phyloP scores from a whole-genome alignment of 257 asterid species.

The Nicotiana tomentosiformis region DNA sequence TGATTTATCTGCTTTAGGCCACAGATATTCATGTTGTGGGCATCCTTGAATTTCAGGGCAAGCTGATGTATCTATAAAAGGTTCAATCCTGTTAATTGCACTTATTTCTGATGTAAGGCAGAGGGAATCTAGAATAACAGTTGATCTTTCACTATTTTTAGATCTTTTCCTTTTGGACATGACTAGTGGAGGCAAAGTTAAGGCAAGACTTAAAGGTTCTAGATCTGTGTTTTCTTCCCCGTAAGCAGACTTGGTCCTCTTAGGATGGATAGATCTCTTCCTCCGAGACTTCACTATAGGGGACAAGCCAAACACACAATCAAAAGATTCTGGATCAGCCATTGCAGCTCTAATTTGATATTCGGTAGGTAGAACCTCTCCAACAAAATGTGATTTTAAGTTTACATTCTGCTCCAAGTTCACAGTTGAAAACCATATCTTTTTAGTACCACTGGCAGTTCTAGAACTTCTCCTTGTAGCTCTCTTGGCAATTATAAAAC shows the following conservation, averaged over 20 bases:
- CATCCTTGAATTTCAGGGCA: neutral
- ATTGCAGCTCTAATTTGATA: conserved; percentile 6
- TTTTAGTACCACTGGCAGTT: neutral
- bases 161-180: conserved; percentile 5
- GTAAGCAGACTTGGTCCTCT: neutral
- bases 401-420: neutral
- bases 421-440: neutral
- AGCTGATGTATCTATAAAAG: neutral
- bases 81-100: neutral
- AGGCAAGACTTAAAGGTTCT: neutral
- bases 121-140: neutral
- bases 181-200: conserved; percentile 5
- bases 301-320: conserved; percentile 1
- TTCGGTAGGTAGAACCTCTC: neutral
- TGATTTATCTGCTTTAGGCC: neutral
- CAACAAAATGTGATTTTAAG: neutral
- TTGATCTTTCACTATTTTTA: neutral
- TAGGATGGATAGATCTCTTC: conserved; percentile 22
- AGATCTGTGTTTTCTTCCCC: neutral
- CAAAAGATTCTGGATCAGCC: conserved; percentile 12
- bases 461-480: neutral
- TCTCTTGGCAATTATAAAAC: neutral
- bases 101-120: neutral
- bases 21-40: neutral
- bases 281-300: conserved; percentile 13